A percentile compares a stretch with the other conserved stretches of the same genome.
Conservation (phyloP, 257 asterid genomes). For the Solanum arcanum region DNA sequence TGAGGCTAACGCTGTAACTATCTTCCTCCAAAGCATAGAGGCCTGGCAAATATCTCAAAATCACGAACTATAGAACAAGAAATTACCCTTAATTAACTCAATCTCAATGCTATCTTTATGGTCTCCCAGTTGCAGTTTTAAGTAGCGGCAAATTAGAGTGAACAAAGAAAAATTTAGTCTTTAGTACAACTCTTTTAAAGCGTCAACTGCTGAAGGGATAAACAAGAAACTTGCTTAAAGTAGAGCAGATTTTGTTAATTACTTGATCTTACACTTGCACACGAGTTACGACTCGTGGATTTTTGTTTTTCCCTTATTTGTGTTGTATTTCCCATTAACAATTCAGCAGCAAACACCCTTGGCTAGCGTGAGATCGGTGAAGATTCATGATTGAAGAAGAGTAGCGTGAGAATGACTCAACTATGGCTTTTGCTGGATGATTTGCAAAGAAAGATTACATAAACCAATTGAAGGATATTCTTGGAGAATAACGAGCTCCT, state of each 20-base stretch:
- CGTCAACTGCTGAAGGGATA: background rate
- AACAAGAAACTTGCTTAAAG: background rate
- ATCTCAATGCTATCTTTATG: background rate
- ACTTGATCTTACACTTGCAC: background rate
- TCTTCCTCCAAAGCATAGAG: constrained; percentile 95
- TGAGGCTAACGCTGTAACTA: constrained; percentile 47
- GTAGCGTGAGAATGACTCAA: background rate
- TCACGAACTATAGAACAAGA: background rate
- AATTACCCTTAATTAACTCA: background rate
- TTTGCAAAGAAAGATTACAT: background rate
- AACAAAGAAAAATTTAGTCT: background rate
- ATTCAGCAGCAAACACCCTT: background rate
- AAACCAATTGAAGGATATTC: background rate
- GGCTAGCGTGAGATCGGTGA: background rate
- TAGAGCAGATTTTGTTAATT: background rate
- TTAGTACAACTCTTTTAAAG: background rate
- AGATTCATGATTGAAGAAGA: background rate
- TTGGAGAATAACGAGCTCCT: background rate
- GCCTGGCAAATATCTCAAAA: constrained; percentile 40
- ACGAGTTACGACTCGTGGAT: background rate
- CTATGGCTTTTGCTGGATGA: background rate
- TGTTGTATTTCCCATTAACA: background rate
- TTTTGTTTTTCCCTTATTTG: background rate
- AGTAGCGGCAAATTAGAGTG: background rate
- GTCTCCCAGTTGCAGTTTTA: background rate